Evolutionary conservation across 2,329 filamentous ascomycete species (phyloP), one percentile per base, ranked within the genome.

Genomic region (Ophiostoma ulmi): DNA sequence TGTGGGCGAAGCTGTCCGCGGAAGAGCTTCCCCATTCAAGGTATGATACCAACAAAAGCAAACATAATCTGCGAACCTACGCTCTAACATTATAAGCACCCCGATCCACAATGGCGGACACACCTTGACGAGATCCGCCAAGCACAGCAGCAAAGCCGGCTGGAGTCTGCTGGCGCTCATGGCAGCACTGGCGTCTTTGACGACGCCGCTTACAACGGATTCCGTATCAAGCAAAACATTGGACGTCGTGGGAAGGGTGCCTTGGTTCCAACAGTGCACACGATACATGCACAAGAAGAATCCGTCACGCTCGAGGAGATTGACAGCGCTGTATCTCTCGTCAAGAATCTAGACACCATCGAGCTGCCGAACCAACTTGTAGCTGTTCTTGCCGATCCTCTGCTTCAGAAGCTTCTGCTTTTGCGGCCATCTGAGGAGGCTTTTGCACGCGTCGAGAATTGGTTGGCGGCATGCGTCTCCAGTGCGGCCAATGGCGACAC

Each of bases 361-460:
- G 91, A 95, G 78, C 81, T 93, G 58, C 93, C 93, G 0, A 93
- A 91, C 73, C 93, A 97, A 78, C 83, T 96, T 1, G 88, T 93
- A 58, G 91, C 93, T 5, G 88, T 91, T 4, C 81, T 96, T 17
- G 87, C 86, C 1, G 91, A 96, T 76, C 90, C 90, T 3, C 81
- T 96, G 39, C 84, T 94, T 1, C 92, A 94, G 77, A 95, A 94
- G 76, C 82, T 94, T 35, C 80, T 92, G 44, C 80, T 91, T n/a
- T 80, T 91, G 39, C 85, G 86, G 68, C 86, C 89, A 1, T 84
- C 86, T 48, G 79, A 81, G 20, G 81, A 83, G 67, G 83, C 82
- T 14, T 79, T 82, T 38, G 80, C 81, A 68, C 82, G 88, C n/a
- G 81, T 88, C 63, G 81, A 84, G 63, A 84, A 85, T 74, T 90